A percentile compares a stretch with the other conserved stretches of the same genome.
phyloP scores from a whole-genome alignment of 495 filamentous ascomycete species.

The Penicillium egyptiacum region DNA sequence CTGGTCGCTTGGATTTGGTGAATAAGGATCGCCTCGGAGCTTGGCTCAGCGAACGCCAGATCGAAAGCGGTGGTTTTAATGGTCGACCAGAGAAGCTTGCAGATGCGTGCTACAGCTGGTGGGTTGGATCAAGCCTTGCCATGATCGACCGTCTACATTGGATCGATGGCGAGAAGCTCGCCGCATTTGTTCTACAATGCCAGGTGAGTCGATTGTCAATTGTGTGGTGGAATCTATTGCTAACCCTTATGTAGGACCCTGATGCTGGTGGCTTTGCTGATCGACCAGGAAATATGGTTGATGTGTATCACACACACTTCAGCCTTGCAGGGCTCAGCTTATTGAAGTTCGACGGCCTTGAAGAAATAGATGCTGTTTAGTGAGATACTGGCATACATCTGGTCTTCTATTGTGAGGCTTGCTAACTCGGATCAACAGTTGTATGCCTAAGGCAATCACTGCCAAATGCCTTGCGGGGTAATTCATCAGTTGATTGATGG shows the following conservation, averaged over 20 bases:
- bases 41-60: slow-evolving; percentile 92
- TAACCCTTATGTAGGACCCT: slow-evolving; percentile 58
- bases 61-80: slow-evolving; percentile 85
- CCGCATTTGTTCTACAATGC: slow-evolving; percentile 77
- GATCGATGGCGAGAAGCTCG: slow-evolving; percentile 80
- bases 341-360: slow-evolving; percentile 68
- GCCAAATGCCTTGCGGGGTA: slow-evolving; percentile 50
- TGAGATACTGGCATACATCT: slow-evolving; percentile 43
- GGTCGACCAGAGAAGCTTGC: slow-evolving; percentile 93
- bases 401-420: background rate
- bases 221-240: background rate
- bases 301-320: slow-evolving; percentile 95
- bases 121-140: slow-evolving; percentile 84
- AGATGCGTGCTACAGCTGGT: slow-evolving; percentile 99
- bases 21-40: slow-evolving; percentile 76
- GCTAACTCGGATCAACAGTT: slow-evolving; percentile 42
- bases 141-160: slow-evolving; percentile 89
- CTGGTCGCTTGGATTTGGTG: slow-evolving; percentile 76
- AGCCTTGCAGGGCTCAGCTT: slow-evolving; percentile 87
- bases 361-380: slow-evolving; percentile 86
- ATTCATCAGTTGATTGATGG: slow-evolving; percentile 2
- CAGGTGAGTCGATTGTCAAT: slow-evolving; percentile 51
- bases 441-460: slow-evolving; percentile 71
- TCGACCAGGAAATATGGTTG: slow-evolving; percentile 88
- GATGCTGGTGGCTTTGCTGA: slow-evolving; percentile 86